Base-by-base conservation (phyloP, 805 yeast species). In the Hanseniaspora vineae region DNA sequence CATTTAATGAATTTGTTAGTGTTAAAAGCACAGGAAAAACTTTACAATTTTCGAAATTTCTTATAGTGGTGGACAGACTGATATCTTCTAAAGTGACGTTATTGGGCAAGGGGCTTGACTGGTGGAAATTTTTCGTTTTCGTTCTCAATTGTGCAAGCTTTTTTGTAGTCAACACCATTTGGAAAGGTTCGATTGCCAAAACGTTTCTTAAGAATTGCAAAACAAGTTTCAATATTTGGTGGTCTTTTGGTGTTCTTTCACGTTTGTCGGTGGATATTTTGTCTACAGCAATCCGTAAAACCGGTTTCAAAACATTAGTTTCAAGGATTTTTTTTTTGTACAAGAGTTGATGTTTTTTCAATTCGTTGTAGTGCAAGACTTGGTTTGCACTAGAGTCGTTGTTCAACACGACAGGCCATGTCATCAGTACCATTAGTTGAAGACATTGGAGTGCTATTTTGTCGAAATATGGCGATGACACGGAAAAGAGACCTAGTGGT, bases 341-440 rank as follows among this genome's bases (percentile, higher is more conserved):
- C 3, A 63, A 57, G 31, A 81, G 56, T 52, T 88, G 96, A 29
- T 80, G 75, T 50, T 75, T 78, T 52, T 78, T 77, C 44, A 89
- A 66, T 46, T 76, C 76, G 10, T 80, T 69, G 57, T 75, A 81
- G 39, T 76, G 69, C 18, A 70, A 65, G 40, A 77, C 68, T 55
- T 84, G 86, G 47, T 76, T 76, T 18, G 68, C 68, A 0, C 81
- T 68, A 2, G 81, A 72, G n/a, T 76, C 76, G 18, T 72, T 76
- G 10, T 73, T 74, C n/a, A 86, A 60, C 33, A 78, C 78, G 6
- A 84, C 60, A 0, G 97, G 97, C 85, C 95, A 84, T 0, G 96
- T 84, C 57, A 92, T 69, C 2, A 85, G 77, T 1, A 86, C 95
- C 49, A 92, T 64, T 6, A 92, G 62, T 62, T 92, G 96, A 48